phyloP scores from a whole-genome alignment of 176 grass and related monocot genomes.

The Echinochloa phyllopogon region DNA sequence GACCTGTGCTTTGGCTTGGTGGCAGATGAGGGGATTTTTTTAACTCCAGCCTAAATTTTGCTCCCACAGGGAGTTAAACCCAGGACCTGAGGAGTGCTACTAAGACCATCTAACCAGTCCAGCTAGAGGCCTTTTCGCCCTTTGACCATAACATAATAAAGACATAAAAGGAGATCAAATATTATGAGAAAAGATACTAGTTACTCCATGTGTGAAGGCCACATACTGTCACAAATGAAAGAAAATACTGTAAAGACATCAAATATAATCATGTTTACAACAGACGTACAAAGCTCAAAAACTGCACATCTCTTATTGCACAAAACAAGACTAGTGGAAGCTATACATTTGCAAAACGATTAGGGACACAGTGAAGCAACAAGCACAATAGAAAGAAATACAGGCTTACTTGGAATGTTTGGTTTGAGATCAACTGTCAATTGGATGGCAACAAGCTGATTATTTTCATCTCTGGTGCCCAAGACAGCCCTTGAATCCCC shows the following conservation, averaged over 20 bases:
- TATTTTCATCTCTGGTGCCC: slow-evolving; percentile 73
- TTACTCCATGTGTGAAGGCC: background rate
- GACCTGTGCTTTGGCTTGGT: too few relatives aligned
- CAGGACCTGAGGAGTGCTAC: too few relatives aligned
- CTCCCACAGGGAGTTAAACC: too few relatives aligned
- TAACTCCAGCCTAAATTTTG: too few relatives aligned
- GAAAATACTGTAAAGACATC: background rate
- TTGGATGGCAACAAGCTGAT: slow-evolving; percentile 68
- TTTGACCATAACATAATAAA: slow-evolving; percentile 3
- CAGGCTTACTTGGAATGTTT: slow-evolving; percentile 76
- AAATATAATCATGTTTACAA: background rate
- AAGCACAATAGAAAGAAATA: slow-evolving; percentile 25
- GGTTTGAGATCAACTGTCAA: slow-evolving; percentile 92
- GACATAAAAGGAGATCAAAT: background rate
- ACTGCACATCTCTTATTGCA: background rate
- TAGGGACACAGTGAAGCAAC: background rate
- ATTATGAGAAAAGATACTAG: slow-evolving; percentile 1
- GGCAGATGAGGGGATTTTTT: too few relatives aligned
- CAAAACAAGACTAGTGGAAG: slow-evolving; percentile 8
- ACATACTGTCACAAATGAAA: background rate
- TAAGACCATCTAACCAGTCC: too few relatives aligned
- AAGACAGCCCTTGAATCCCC: slow-evolving; percentile 84
- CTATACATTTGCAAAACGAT: slow-evolving; percentile 4
- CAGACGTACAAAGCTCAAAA: background rate
- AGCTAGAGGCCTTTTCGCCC: too few relatives aligned